Percentiles rank a stretch among this genome's conserved stretches.
Evolutionary conservation across 73 alveolate genomes (phyloP).

Genomic region (Stentor roeselii): DNA sequence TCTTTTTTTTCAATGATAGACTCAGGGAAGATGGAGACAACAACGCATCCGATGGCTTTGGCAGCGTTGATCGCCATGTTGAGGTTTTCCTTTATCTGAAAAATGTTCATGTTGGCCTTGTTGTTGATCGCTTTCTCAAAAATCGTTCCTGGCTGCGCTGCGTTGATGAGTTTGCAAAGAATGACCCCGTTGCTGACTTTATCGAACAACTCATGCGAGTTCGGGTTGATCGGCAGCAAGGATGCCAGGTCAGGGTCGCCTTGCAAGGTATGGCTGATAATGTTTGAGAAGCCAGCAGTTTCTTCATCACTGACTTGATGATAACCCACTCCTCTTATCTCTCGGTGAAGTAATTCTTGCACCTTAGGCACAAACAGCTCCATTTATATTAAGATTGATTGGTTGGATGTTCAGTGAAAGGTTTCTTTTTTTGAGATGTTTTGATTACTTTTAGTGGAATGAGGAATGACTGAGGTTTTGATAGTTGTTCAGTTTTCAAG

Average conservation of each 20-base stretch:
- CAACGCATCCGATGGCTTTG: conserved; percentile 84
- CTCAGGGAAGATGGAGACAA: conserved; percentile 75
- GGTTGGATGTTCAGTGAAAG: too few species aligned
- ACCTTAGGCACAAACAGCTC: background rate
- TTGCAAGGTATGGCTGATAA: conserved; percentile 59
- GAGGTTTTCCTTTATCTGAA: conserved; percentile 81
- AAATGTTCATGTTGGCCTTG: conserved; percentile 72
- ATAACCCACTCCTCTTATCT: conserved; percentile 10
- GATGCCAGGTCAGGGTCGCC: conserved; percentile 76
- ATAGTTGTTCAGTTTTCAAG: too few species aligned
- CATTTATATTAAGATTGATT: too few species aligned
- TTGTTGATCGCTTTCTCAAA: conserved; percentile 85
- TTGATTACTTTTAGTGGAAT: too few species aligned
- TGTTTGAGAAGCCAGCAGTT: conserved; percentile 64
- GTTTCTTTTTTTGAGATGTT: too few species aligned
- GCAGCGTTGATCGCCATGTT: conserved; percentile 90
- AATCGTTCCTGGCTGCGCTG: conserved; percentile 79
- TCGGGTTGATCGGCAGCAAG: conserved; percentile 88
- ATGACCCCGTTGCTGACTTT: conserved; percentile 82
- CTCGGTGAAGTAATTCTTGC: background rate
- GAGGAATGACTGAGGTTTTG: too few species aligned
- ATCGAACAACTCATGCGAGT: conserved; percentile 75
- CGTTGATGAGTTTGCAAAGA: conserved; percentile 80
- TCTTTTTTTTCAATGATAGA: conserved; percentile 73
- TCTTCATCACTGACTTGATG: conserved; percentile 79